These are phyloP conservation scores for Gossypium lobatum DNA, from an alignment of 441 rosid genomes.

Conservation along the genomic window DNA sequence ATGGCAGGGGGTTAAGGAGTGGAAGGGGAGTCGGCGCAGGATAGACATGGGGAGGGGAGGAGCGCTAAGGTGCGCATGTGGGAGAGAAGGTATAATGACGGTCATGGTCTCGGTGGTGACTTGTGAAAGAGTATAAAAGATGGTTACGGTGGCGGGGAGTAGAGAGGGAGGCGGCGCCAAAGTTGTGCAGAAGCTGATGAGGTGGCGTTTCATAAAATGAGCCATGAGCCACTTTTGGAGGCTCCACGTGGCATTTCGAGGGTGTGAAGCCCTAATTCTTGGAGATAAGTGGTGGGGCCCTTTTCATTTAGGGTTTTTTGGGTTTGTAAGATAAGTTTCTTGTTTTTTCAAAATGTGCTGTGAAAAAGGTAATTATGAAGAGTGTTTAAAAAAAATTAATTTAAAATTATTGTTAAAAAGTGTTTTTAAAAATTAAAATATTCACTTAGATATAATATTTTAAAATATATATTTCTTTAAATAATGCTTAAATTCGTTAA, in stretches of 20 bases:
- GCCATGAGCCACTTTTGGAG: not conserved
- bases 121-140: not conserved
- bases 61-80: conserved; percentile 48
- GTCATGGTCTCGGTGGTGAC: not conserved
- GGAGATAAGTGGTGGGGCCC: conserved; percentile 3
- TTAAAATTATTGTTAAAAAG: too few relatives aligned
- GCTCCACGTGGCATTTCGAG: conserved; percentile 29
- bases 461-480: too few relatives aligned
- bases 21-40: conserved; percentile 52
- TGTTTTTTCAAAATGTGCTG: too few relatives aligned
- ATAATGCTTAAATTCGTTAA: too few relatives aligned
- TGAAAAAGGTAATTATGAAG: too few relatives aligned
- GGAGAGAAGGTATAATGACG: conserved; percentile 20
- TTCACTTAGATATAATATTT: too few relatives aligned
- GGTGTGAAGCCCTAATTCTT: not conserved
- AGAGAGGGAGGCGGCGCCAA: conserved; percentile 26
- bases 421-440: too few relatives aligned
- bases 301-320: not conserved
- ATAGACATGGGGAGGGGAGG: conserved; percentile 60
- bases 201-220: conserved; percentile 23
- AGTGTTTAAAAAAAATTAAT: too few relatives aligned
- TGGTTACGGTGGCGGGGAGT: not conserved
- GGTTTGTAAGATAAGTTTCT: not conserved
- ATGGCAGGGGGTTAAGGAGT: conserved; percentile 22
- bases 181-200: conserved; percentile 18